Evolutionary conservation across 23 red algal species (phyloP), one percentile per base, ranked within the genome.

Genomic region (Agarophyton chilense): DNA sequence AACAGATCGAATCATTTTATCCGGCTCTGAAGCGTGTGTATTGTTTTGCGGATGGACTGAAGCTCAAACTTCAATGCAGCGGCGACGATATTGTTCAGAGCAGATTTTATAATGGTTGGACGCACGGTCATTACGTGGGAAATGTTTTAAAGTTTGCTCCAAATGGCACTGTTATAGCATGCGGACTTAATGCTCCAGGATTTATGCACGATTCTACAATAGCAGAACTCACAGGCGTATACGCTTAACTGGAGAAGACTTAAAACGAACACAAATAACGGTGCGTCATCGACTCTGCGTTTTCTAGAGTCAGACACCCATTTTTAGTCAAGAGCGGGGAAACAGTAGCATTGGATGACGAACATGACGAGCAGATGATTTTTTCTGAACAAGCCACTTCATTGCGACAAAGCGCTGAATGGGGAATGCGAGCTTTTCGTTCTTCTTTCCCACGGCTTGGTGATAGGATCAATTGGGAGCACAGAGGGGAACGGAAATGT

Each of bases 21-120:
- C 68, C 70, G 19, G 7, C 53, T 10, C 34, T 88, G 4, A 0
- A 54, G 10, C 0, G 61, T 9, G 55, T 88, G 3, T 88, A 88
- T 47, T 75, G 84, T 32, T 52, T 74, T 62, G 67, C 51, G 6
- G 84, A 88, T 88, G 84, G 84, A 21, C 29, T 72, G 5, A 88
- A 88, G 61, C 34, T 88, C 6, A 28, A 62, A 28, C 34, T 88
- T 7, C 51, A 88, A 77, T 16, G 61, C 10, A 44, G 39, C 22
- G 65, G 70, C 0, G 70, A 88, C 5, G 17, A 24, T 0, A 33
- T 77, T 1, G 41, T 88, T 0, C 84, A 77, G 47, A 88, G 41
- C 34, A 63, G 0, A 0, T 88, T 88, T 66, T 88, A 78, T 32
- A 88, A 88, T 38, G 47, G 67, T 0, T 88, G 66, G 68, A 77